phyloP scores from a whole-genome alignment of 306 rosid genomes.

The Quercus dentata region DNA sequence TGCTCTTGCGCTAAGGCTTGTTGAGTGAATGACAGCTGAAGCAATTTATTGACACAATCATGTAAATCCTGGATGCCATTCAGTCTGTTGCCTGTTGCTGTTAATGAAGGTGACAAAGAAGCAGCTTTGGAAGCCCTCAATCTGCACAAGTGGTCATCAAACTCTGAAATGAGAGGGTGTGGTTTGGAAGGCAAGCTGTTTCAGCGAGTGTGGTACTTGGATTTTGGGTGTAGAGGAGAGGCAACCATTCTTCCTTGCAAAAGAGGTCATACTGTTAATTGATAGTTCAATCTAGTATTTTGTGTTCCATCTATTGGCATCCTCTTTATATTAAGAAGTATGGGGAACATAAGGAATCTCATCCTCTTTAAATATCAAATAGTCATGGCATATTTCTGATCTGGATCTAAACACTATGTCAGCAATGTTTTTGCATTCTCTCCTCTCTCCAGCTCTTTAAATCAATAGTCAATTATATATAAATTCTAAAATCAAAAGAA shows the following conservation, averaged over 20 bases:
- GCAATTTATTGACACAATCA: conserved; percentile 22
- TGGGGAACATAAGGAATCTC: too few species aligned
- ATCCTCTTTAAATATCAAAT: too few species aligned
- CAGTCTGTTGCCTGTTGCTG: conserved; percentile 19
- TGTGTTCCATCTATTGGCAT: conserved; percentile 12
- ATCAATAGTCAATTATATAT: too few species aligned
- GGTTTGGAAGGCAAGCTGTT: conserved; percentile 35
- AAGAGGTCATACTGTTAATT: conserved; percentile 17
- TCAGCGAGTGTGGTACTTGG: conserved; percentile 37
- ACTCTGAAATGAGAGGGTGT: conserved; percentile 34
- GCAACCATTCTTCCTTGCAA: conserved; percentile 27
- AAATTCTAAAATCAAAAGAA: too few species aligned
- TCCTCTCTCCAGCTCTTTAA: too few species aligned
- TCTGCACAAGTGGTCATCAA: conserved; percentile 23
- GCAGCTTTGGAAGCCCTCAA: conserved; percentile 16
- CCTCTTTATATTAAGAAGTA: conserved; percentile 16
- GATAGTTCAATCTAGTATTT: conserved; percentile 8
- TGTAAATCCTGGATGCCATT: conserved; percentile 33
- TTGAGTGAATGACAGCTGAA: conserved; percentile 30
- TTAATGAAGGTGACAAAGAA: conserved; percentile 17
- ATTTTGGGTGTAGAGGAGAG: conserved; percentile 23
- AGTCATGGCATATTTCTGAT: too few species aligned
- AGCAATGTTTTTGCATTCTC: too few species aligned
- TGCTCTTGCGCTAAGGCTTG: conserved; percentile 27
- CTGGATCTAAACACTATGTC: too few species aligned